These are phyloP conservation scores for Tylopilus balloui DNA, from an alignment of 768 basidiomycete genomes.

Conservation along the genomic window DNA sequence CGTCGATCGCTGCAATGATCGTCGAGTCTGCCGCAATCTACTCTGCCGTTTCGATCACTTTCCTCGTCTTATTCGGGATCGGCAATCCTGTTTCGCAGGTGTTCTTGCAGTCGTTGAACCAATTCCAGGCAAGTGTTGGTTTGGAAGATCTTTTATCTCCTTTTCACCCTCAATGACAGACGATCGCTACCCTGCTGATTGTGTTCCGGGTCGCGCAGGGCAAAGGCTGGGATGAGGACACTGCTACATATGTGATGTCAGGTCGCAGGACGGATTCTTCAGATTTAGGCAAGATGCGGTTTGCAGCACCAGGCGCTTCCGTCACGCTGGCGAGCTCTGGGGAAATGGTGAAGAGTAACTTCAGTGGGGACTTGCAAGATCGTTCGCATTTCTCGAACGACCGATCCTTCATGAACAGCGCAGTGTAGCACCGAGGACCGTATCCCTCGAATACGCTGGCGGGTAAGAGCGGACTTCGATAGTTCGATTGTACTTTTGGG, in stretches of 20 bases:
- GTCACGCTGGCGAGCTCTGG: neutral
- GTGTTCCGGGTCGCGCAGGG: constrained; percentile 11
- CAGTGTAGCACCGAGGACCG: no score
- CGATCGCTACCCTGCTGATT: constrained; percentile 5
- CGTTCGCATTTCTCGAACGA: no score
- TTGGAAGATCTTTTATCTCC: neutral
- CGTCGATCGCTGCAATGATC: constrained; percentile 32
- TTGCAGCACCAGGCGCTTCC: neutral
- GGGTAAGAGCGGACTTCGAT: no score
- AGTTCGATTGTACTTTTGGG: no score
- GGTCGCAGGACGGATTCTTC: neutral
- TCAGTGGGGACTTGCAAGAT: neutral
- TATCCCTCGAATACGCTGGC: no score
- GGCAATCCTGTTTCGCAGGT: constrained; percentile 24
- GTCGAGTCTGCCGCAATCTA: constrained; percentile 35
- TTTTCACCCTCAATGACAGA: constrained; percentile 3
- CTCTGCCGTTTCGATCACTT: constrained; percentile 23
- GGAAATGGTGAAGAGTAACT: neutral
- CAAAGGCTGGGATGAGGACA: constrained; percentile 4
- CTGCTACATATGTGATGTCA: constrained; percentile 1
- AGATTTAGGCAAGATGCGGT: neutral
- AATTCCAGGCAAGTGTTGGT: constrained; percentile 23
- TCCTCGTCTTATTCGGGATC: constrained; percentile 27
- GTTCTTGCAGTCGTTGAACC: constrained; percentile 28
- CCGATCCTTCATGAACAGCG: no score